phyloP scores from a whole-genome alignment of 1,284 basidiomycete genomes.

The Ganoderma resinaceum region DNA sequence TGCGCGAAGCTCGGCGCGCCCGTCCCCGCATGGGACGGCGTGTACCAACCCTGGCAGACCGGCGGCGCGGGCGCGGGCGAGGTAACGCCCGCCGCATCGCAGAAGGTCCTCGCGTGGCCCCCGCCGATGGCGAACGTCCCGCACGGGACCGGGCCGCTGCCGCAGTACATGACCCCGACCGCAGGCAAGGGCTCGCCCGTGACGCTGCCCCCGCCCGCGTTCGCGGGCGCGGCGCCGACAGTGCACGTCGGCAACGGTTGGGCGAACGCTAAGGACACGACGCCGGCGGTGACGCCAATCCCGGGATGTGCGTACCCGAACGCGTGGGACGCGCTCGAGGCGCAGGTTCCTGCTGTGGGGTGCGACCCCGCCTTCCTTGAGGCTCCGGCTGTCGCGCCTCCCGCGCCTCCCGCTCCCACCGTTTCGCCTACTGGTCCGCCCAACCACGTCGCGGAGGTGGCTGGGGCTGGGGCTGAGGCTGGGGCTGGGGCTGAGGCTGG shows the following conservation, averaged over 20 bases:
- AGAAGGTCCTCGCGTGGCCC: constrained; percentile 62
- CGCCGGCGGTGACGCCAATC: constrained; percentile 59
- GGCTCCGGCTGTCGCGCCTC: background rate
- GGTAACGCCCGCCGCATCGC: constrained; percentile 55
- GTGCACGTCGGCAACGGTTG: constrained; percentile 74
- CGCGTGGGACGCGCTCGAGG: constrained; percentile 46
- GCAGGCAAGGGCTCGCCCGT: constrained; percentile 69
- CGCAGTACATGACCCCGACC: constrained; percentile 53
- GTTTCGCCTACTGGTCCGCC: background rate
- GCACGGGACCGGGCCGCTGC: constrained; percentile 50
- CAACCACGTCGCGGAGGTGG: background rate
- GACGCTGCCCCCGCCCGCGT: constrained; percentile 66
- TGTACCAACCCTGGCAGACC: constrained; percentile 75
- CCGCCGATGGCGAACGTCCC: constrained; percentile 57
- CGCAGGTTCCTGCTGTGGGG: constrained; percentile 34
- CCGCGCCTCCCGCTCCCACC: background rate
- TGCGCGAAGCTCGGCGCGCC: constrained; percentile 64
- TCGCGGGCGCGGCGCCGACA: constrained; percentile 49
- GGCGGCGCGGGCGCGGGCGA: constrained; percentile 79
- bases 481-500: background rate
- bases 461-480: background rate
- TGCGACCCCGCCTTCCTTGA: constrained; percentile 14
- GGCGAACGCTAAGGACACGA: constrained; percentile 67
- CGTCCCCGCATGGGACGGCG: constrained; percentile 57
- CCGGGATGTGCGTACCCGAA: constrained; percentile 71